phyloP scores from a whole-genome alignment of 2,329 filamentous ascomycete species.

The Moelleriella libera region DNA sequence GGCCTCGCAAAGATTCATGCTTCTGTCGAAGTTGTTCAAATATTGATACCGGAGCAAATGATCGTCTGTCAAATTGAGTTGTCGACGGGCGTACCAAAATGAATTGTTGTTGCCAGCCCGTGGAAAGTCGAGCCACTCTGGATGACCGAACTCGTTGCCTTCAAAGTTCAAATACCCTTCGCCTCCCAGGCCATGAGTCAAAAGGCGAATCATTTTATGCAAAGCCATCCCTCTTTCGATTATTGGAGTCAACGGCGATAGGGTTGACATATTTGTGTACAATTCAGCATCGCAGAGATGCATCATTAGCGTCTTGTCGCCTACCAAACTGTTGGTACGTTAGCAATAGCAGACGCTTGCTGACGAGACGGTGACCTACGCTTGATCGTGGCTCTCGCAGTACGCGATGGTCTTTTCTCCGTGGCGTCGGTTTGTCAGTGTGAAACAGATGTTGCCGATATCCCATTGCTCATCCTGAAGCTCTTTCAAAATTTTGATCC shows the following conservation, averaged over 20 bases:
- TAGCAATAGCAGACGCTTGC: not conserved
- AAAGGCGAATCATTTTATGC: conserved; percentile 93
- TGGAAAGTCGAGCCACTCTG: conserved; percentile 97
- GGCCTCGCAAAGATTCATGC: conserved; percentile 78
- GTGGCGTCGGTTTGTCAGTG: conserved; percentile 81
- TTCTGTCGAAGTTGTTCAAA: conserved; percentile 84
- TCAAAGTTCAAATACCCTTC: conserved; percentile 98
- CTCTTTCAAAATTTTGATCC: conserved; percentile 97
- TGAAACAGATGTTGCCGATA: conserved; percentile 70
- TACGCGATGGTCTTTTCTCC: conserved; percentile 98
- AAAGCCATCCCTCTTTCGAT: conserved; percentile 85
- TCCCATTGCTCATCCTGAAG: conserved; percentile 86
- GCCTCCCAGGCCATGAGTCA: conserved; percentile 83
- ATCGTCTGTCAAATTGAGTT: conserved; percentile 88
- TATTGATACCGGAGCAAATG: conserved; percentile 72
- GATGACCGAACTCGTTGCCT: conserved; percentile 96
- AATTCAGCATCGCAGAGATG: conserved; percentile 94
- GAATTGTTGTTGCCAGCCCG: conserved; percentile 85
- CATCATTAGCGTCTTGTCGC: conserved; percentile 95
- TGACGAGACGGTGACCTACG: conserved; percentile 41
- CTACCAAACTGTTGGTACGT: conserved; percentile 54
- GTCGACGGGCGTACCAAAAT: conserved; percentile 86
- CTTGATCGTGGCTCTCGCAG: conserved; percentile 93
- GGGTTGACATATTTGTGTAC: conserved; percentile 91
- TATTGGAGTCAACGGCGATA: conserved; percentile 71